Percentiles rank a stretch among this genome's conserved stretches.
phyloP scores from a whole-genome alignment of 2,329 filamentous ascomycete genomes.

The Fusarium scirpi region DNA sequence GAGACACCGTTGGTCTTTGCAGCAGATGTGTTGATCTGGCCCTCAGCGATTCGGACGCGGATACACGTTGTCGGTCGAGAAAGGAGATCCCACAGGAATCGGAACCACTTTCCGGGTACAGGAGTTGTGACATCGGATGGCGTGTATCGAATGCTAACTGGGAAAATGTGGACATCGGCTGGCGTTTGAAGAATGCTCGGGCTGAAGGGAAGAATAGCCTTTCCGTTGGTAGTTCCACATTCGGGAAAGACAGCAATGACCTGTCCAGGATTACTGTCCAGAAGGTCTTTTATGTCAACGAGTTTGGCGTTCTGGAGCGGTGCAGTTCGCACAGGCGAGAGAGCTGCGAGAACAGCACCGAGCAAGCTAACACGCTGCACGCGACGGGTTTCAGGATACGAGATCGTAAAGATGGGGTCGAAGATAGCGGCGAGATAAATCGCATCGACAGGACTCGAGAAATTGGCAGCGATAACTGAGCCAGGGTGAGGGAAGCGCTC shows the following conservation, averaged over 20 bases:
- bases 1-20: slow-evolving; percentile 53
- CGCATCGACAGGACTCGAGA: slow-evolving; percentile 92
- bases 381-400: slow-evolving; percentile 78
- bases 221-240: slow-evolving; percentile 92
- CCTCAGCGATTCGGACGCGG: slow-evolving; percentile 88
- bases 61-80: slow-evolving; percentile 89
- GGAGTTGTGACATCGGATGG: slow-evolving; percentile 92
- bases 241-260: slow-evolving; percentile 92
- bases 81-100: slow-evolving; percentile 88
- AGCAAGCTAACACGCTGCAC: slow-evolving; percentile 83
- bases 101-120: slow-evolving; percentile 76
- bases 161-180: slow-evolving; percentile 81
- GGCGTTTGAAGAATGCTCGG: slow-evolving; percentile 79
- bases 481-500: slow-evolving; percentile 81
- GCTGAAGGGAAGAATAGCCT: slow-evolving; percentile 86
- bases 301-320: slow-evolving; percentile 62
- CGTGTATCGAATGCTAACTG: slow-evolving; percentile 89
- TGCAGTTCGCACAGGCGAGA: slow-evolving; percentile 67
- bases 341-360: slow-evolving; percentile 78
- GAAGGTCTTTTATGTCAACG: slow-evolving; percentile 71
- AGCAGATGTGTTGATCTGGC: slow-evolving; percentile 66
- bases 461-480: slow-evolving; percentile 88
- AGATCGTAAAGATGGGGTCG: slow-evolving; percentile 91
- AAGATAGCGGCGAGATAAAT: slow-evolving; percentile 96
- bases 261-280: slow-evolving; percentile 76